phyloP scores from a whole-genome alignment of 192 early-diverging fungal genomes.

The Phlyctochytrium bullatum region DNA sequence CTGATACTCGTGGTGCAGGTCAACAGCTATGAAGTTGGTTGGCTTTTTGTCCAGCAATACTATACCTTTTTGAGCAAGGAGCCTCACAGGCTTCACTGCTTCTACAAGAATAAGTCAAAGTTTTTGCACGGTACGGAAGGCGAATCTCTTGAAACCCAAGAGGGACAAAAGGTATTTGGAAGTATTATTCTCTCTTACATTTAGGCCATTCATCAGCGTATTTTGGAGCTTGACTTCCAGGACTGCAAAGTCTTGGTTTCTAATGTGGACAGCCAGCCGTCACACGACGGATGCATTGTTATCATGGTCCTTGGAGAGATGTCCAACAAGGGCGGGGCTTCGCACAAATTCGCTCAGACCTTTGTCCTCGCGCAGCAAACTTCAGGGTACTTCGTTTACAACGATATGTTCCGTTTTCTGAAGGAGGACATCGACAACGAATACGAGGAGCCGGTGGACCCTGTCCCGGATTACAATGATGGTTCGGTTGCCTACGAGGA shows the following conservation, averaged over 20 bases:
- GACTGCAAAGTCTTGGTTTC: slow-evolving; percentile 85
- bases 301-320: slow-evolving; percentile 91
- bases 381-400: slow-evolving; percentile 88
- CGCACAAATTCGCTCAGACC: slow-evolving; percentile 88
- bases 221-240: slow-evolving; percentile 72
- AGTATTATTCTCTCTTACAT: slow-evolving; percentile 1
- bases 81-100: slow-evolving; percentile 74
- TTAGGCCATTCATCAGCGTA: slow-evolving; percentile 79
- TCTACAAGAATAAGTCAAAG: slow-evolving; percentile 84
- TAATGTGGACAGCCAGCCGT: slow-evolving; percentile 81
- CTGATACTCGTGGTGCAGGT: slow-evolving; percentile 26
- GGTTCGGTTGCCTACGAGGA: slow-evolving; percentile 8
- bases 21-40: slow-evolving; percentile 70
- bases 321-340: slow-evolving; percentile 75
- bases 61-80: slow-evolving; percentile 89
- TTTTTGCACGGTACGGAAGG: slow-evolving; percentile 85
- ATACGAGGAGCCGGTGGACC: slow-evolving; percentile 38
- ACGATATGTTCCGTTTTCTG: slow-evolving; percentile 93
- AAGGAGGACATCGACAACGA: slow-evolving; percentile 80
- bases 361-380: slow-evolving; percentile 88
- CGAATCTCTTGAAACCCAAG: slow-evolving; percentile 57
- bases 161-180: slow-evolving; percentile 68
- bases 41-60: slow-evolving; percentile 93
- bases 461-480: slow-evolving; percentile 18
- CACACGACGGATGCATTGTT: slow-evolving; percentile 74